phyloP scores from a whole-genome alignment of 1,139 yeast genomes.

The Saccharomyces uvarum region DNA sequence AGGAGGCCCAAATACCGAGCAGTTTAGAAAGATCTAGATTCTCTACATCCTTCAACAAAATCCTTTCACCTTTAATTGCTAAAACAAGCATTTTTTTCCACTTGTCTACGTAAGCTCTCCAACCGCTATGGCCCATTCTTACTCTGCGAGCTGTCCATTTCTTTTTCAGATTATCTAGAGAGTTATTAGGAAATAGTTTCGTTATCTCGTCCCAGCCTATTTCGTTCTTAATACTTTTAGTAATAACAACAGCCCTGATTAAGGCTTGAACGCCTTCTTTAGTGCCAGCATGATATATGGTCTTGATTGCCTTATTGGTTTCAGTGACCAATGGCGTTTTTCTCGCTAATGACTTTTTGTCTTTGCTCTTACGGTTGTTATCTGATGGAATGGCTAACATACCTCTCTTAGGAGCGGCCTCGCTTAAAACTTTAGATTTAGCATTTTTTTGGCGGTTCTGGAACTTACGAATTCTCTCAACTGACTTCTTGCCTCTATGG shows the following conservation, averaged over 20 bases:
- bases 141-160: conserved; percentile 30
- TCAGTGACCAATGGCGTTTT: background rate
- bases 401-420: conserved; percentile 1
- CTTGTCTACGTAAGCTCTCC: conserved; percentile 28
- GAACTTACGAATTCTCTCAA: conserved; percentile 27
- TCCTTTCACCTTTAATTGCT: conserved; percentile 26
- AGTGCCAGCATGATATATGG: conserved; percentile 17
- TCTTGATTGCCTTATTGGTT: background rate
- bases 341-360: background rate
- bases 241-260: conserved; percentile 27
- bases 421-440: background rate
- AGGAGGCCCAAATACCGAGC: conserved; percentile 24
- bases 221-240: conserved; percentile 31
- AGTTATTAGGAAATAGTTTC: conserved; percentile 27
- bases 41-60: conserved; percentile 28
- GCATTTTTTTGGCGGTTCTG: conserved; percentile 13
- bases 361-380: background rate
- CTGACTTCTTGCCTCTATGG: conserved; percentile 26
- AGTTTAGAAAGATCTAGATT: conserved; percentile 22
- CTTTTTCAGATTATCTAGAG: conserved; percentile 28
- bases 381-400: background rate
- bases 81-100: conserved; percentile 28
- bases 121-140: conserved; percentile 30
- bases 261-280: conserved; percentile 26
- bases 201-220: conserved; percentile 29